phyloP scores from a whole-genome alignment of 2,329 filamentous ascomycete genomes.

The Pseudogymnoascus verrucosus region DNA sequence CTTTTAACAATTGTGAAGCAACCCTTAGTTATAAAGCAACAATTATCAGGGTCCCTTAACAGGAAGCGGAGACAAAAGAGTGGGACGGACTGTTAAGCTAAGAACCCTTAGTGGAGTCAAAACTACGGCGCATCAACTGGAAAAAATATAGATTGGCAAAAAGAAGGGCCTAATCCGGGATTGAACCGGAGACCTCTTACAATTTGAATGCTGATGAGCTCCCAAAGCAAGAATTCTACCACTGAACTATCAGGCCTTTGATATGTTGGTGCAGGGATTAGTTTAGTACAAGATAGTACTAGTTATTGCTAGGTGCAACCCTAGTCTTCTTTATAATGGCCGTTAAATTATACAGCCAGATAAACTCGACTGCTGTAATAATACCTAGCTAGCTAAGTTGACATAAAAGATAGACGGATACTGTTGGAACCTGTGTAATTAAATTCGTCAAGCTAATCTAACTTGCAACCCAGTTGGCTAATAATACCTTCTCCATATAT shows the following conservation, averaged over 20 bases:
- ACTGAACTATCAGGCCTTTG: slow-evolving; percentile 1
- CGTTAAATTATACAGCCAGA: not conserved
- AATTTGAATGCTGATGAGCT: not conserved
- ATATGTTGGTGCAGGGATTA: not conserved
- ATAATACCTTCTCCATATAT: not conserved
- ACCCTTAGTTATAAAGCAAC: too few relatives aligned
- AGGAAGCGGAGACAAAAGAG: not conserved
- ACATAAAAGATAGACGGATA: not conserved
- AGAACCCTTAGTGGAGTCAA: not conserved
- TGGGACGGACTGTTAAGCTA: not conserved
- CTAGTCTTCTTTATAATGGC: not conserved
- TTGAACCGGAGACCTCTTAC: not conserved
- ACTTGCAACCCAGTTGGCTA: not conserved
- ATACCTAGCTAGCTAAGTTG: not conserved
- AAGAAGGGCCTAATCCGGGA: not conserved
- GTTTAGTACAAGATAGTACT: not conserved
- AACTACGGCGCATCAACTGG: not conserved
- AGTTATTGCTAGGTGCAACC: not conserved
- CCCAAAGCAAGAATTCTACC: not conserved
- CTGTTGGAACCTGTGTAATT: too few relatives aligned
- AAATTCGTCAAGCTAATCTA: too few relatives aligned
- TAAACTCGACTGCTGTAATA: not conserved
- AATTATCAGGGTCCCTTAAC: too few relatives aligned
- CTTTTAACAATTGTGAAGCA: too few relatives aligned
- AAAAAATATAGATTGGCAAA: not conserved